Percentiles rank a stretch among this genome's conserved stretches.
Evolutionary conservation across 257 asterid genomes (phyloP).

Genomic region (Solanum megistacrolobum): DNA sequence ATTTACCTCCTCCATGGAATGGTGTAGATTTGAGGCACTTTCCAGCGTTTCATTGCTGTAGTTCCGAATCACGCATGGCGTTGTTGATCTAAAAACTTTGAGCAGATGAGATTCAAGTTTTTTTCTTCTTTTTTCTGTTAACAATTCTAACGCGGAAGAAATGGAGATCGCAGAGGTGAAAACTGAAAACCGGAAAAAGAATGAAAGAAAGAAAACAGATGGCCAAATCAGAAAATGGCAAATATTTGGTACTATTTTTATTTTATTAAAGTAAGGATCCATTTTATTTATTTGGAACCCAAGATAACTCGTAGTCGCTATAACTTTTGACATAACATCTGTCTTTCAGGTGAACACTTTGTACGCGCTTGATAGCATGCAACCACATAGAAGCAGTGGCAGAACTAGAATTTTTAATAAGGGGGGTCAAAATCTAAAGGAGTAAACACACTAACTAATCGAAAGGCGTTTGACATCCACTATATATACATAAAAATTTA

Average conservation of each 20-base stretch:
- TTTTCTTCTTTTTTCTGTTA: background rate
- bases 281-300: background rate
- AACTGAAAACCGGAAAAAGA: background rate
- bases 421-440: too few relatives aligned
- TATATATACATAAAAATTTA: too few relatives aligned
- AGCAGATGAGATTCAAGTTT: background rate
- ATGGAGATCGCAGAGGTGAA: background rate
- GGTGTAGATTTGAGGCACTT: background rate
- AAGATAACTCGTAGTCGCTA: background rate
- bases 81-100: background rate
- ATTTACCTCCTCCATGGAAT: background rate
- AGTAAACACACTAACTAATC: too few relatives aligned
- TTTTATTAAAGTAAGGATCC: background rate
- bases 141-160: background rate
- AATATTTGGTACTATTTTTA: background rate
- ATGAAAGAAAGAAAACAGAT: background rate
- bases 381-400: too few relatives aligned
- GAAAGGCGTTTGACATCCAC: too few relatives aligned
- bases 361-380: too few relatives aligned
- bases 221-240: background rate
- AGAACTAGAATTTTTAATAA: too few relatives aligned
- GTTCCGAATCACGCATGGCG: background rate
- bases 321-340: too few relatives aligned
- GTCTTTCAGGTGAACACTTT: background rate
- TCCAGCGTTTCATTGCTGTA: background rate